Evolutionary conservation across 2,329 filamentous ascomycete species (phyloP).

Genomic region (Hansfordia pulvinata): DNA sequence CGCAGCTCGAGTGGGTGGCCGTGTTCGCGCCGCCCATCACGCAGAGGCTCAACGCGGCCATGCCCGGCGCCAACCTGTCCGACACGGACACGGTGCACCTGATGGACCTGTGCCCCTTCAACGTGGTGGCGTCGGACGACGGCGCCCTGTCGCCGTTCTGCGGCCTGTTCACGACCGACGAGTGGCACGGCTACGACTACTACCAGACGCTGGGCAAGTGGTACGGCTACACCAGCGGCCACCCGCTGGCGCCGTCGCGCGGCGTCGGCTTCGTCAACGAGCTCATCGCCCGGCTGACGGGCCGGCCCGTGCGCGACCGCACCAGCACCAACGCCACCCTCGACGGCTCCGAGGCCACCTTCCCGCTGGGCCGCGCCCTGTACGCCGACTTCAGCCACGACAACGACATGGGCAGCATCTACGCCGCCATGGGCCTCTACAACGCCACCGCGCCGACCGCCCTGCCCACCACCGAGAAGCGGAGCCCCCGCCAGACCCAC

Average conservation of each 20-base stretch:
- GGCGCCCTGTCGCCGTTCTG: slow-evolving; percentile 59
- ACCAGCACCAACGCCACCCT: slow-evolving; percentile 71
- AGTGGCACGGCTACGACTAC: slow-evolving; percentile 75
- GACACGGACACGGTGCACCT: slow-evolving; percentile 50
- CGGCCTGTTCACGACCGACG: slow-evolving; percentile 53
- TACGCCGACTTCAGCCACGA: slow-evolving; percentile 92
- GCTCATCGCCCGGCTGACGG: slow-evolving; percentile 67
- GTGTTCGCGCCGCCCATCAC: slow-evolving; percentile 56
- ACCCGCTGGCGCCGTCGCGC: slow-evolving; percentile 68
- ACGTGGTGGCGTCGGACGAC: slow-evolving; percentile 52
- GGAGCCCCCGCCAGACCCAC: slow-evolving; percentile 35
- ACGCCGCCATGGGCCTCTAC: slow-evolving; percentile 67
- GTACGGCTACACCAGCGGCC: slow-evolving; percentile 69
- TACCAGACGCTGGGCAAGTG: slow-evolving; percentile 69
- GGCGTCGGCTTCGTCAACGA: slow-evolving; percentile 84
- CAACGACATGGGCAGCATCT: slow-evolving; percentile 69
- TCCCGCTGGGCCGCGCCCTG: slow-evolving; percentile 54
- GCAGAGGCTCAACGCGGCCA: slow-evolving; percentile 52
- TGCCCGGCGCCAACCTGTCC: slow-evolving; percentile 55
- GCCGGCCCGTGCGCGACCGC: slow-evolving; percentile 51
- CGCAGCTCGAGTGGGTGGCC: slow-evolving; percentile 43
- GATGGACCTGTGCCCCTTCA: slow-evolving; percentile 85
- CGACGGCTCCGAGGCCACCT: slow-evolving; percentile 51
- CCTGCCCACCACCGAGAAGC: slow-evolving; percentile 25
- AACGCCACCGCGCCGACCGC: slow-evolving; percentile 45